These are phyloP conservation scores for Pyrenula massariospora DNA, from an alignment of 495 filamentous ascomycete genomes.

Conservation along the genomic window DNA sequence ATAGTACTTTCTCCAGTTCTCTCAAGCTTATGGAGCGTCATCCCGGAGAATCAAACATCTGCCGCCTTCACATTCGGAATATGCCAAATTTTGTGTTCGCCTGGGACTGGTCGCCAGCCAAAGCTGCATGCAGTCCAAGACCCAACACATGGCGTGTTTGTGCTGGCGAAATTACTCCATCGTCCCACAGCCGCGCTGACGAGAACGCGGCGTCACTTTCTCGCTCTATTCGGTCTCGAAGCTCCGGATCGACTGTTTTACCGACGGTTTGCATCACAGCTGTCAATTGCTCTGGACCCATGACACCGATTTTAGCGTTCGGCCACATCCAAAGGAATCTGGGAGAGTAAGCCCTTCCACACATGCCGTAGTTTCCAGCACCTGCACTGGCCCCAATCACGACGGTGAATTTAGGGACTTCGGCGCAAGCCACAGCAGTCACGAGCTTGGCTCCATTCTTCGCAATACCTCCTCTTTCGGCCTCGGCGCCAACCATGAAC, in stretches of 20 bases:
- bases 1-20: no score
- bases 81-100: slow-evolving; percentile 76
- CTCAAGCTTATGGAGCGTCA: no score
- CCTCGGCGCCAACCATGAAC: slow-evolving; percentile 94
- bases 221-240: slow-evolving; percentile 75
- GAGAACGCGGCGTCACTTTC: slow-evolving; percentile 87
- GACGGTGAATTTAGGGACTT: slow-evolving; percentile 95
- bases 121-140: slow-evolving; percentile 65
- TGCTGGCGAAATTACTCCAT: slow-evolving; percentile 82
- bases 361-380: slow-evolving; percentile 75
- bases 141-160: slow-evolving; percentile 80
- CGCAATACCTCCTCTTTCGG: slow-evolving; percentile 88
- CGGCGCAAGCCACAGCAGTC: slow-evolving; percentile 86
- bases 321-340: slow-evolving; percentile 97
- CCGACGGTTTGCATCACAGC: slow-evolving; percentile 94
- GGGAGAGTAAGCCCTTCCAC: slow-evolving; percentile 85
- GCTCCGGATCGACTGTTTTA: slow-evolving; percentile 64
- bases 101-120: slow-evolving; percentile 50
- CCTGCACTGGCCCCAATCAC: slow-evolving; percentile 76
- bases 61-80: slow-evolving; percentile 70
- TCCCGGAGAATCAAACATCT: no score
- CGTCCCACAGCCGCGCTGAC: slow-evolving; percentile 86
- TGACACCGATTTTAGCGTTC: slow-evolving; percentile 87
- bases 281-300: slow-evolving; percentile 88
- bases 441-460: slow-evolving; percentile 98